Percentiles rank a stretch among this genome's conserved stretches.
phyloP scores from a whole-genome alignment of 2,329 filamentous ascomycete genomes.

The Penicillium sp. region DNA sequence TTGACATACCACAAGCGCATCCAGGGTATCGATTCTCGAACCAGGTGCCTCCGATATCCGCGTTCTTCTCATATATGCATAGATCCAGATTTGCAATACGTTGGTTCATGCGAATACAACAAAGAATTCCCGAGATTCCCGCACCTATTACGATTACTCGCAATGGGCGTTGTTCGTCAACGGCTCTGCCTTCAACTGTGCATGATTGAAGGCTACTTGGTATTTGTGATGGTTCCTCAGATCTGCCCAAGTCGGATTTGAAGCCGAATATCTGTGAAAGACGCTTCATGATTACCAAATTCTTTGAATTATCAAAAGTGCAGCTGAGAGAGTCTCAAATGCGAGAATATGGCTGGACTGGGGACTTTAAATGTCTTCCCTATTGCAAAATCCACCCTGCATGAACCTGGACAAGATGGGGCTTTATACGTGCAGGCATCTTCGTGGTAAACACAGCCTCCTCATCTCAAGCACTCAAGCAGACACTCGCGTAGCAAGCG shows the following conservation, averaged over 20 bases:
- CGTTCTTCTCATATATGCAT: constrained; percentile 39
- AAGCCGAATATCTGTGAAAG: neutral
- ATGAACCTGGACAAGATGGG: no score
- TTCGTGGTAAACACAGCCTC: no score
- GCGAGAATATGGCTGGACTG: no score
- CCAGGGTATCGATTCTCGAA: constrained; percentile 40
- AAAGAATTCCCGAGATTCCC: constrained; percentile 43
- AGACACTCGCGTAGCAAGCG: neutral
- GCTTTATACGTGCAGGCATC: no score
- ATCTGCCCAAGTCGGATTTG: neutral
- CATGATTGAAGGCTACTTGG: neutral
- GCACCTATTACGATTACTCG: constrained; percentile 42
- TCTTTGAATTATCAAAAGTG: neutral
- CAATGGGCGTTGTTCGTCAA: constrained; percentile 36
- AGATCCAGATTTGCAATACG: constrained; percentile 40
- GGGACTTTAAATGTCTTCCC: no score
- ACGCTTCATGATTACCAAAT: neutral
- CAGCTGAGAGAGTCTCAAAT: neutral
- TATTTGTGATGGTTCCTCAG: no score
- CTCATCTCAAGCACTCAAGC: neutral
- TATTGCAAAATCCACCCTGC: no score
- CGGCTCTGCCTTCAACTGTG: constrained; percentile 32
- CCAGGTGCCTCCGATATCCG: constrained; percentile 38
- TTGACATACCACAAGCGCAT: constrained; percentile 37
- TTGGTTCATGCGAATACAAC: constrained; percentile 41